Base-by-base conservation (phyloP, 2,329 filamentous ascomycete genomes). In the Pseudogymnoascus sp. region DNA sequence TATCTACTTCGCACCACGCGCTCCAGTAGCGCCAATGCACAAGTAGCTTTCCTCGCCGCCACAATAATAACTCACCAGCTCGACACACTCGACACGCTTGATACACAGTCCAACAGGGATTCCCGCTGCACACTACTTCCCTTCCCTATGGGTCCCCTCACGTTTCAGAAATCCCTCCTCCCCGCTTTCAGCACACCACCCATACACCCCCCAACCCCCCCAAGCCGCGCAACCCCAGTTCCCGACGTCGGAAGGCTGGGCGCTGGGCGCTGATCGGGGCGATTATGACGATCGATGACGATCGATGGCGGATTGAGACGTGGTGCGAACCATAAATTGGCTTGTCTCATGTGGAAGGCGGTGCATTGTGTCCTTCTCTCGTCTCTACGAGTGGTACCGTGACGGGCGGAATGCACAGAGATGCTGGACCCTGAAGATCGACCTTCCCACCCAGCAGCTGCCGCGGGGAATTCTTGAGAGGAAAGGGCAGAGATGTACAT, bases 261-360 rank as follows among this genome's bases (percentile, higher is more conserved):
- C n/a, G 45, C 45, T 52, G 45, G 45, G 45, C 45, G 45, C 25
- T 31, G 45, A 52, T 52, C 45, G 27, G 13, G 12, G 21, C 27
- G 27, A n/a, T n/a, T n/a, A 52, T 52, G 45, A 52, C 45, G 45
- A 52, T 52, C 45, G 25, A 52, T 52, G 45, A 52, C 45, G 45
- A 52, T 52, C 45, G 13, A n/a, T 4, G 21, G 13, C 13, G 45
- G 45, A 52, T 52, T 27, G 45, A 27, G 45, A 8, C 13, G 2
- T 52, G 45, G 13, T 52, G 45, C 13, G 45, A 52, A 52, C 45
- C 27, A 12, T 52, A 31, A 21, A 15, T 52, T 31, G 45, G 13
- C 13, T 13, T 52, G 45, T 52, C 45, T 52, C 45, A 52, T 31
- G 45, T 42, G 18, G 39, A 42, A 18, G 39, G 39, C 15, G 39